Evolutionary conservation across 1,139 yeast genomes (phyloP), one percentile per base, ranked within the genome.

Genomic region (Hemisphaericaspora lyxosophila): DNA sequence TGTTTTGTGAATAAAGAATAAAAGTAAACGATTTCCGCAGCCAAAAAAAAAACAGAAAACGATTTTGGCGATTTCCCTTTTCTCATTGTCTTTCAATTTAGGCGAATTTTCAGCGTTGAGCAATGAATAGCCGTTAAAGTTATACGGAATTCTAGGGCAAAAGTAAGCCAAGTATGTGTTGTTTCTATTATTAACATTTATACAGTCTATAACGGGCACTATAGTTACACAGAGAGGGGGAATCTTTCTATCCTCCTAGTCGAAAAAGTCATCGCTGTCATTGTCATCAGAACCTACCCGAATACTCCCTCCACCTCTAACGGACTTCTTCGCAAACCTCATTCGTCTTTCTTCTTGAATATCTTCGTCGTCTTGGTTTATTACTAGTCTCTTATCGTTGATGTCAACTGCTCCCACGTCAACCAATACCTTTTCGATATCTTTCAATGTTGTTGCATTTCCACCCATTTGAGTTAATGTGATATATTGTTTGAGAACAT

Each of bases 381-480:
- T 72, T 5, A 69, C 49, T 39, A 90, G 65, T 44, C 97, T 67
- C 41, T 75, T 71, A 57, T 90, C 97, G 13, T 71, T 66, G 34
- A 73, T 75, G 39, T 72, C 69, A 2, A 89, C 79, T 0, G 90
- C 87, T 2, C 78, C 80, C 7, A 78, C 60, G 33, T 73, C 77
- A 19, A 86, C 83, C 52, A 90, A 62, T 17, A 86, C 73, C 33
- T 67, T 68, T 59, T 89, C 96, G 33, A 92, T 53, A 58, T 90
- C 97, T 31, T 64, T 63, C 20, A 81, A 33, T 18, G 67, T 75
- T 3, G 95, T 80, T 36, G 84, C 80, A 55, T 84, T 85, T 1
- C 98, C 97, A 4, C 96, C 96, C 38, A 92, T 60, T 51, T 83
- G 82, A 6, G 85, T 73, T 52, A 92, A 70, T 0, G 97, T 90